Percentiles rank a stretch among this genome's conserved stretches.
Evolutionary conservation across 2,329 filamentous ascomycete species (phyloP).

Genomic region (Xylaria sp.): DNA sequence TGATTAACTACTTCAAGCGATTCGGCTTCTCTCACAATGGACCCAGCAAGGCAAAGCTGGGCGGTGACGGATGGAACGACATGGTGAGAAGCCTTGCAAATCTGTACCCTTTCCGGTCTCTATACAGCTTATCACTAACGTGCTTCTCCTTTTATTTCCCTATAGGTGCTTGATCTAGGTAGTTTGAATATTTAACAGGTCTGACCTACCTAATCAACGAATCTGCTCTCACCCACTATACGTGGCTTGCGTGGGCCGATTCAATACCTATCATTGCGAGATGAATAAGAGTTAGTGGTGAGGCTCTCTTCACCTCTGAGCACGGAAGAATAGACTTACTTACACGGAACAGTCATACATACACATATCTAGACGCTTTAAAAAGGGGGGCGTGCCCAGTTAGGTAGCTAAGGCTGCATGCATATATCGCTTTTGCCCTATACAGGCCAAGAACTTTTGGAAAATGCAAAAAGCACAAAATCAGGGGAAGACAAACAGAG

Average conservation of each 20-base stretch:
- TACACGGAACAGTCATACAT: neutral
- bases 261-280: neutral
- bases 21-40: constrained; percentile 78
- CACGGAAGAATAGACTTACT: neutral
- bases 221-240: neutral
- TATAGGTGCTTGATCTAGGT: constrained; percentile 32
- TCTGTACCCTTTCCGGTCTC: neutral
- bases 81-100: constrained; percentile 68
- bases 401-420: too few relatives aligned
- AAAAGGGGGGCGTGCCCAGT: neutral
- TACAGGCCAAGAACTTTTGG: too few relatives aligned
- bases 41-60: constrained; percentile 75
- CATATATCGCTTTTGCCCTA: too few relatives aligned
- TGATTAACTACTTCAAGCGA: constrained; percentile 80
- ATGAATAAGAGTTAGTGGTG: neutral
- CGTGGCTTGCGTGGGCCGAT: neutral
- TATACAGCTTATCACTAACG: neutral
- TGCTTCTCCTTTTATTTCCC: neutral
- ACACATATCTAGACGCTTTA: neutral
- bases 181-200: neutral
- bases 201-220: neutral
- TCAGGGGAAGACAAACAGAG: neutral
- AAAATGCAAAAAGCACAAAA: neutral
- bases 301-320: neutral
- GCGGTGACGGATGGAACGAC: constrained; percentile 83